These are phyloP conservation scores for Allantophomopsis lycopodina DNA, from an alignment of 2,329 filamentous ascomycete genomes.

Conservation along the genomic window DNA sequence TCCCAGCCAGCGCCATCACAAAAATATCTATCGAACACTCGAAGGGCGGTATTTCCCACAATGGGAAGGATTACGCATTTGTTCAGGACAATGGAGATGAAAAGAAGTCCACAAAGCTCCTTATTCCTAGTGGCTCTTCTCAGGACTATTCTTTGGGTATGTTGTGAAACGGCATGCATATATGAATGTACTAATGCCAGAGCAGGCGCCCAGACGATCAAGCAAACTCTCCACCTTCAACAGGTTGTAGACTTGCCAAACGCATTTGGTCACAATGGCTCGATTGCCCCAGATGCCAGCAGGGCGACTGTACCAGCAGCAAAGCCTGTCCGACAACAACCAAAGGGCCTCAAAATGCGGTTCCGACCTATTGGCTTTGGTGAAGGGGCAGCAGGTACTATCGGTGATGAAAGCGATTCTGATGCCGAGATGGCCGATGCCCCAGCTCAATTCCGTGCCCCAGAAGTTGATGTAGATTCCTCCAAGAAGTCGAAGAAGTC, in stretches of 20 bases:
- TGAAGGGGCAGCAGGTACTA: constrained; percentile 23
- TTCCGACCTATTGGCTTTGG: constrained; percentile 53
- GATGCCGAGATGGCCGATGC: constrained; percentile 11
- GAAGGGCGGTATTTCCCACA: constrained; percentile 41
- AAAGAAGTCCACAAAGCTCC: constrained; percentile 38
- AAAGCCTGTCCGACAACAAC: constrained; percentile 41
- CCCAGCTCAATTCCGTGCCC: constrained; percentile 2
- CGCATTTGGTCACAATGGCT: constrained; percentile 10
- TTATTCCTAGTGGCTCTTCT: constrained; percentile 42
- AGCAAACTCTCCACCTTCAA: constrained; percentile 51
- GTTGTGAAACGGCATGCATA: too few species aligned
- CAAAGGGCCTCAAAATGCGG: constrained; percentile 51
- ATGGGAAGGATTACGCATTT: constrained; percentile 49
- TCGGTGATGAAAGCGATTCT: constrained; percentile 16
- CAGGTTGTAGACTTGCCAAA: constrained; percentile 38
- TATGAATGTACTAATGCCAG: too few species aligned
- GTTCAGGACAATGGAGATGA: constrained; percentile 36
- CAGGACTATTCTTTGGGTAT: constrained; percentile 15
- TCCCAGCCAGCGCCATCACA: constrained; percentile 55
- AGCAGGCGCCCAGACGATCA: too few species aligned
- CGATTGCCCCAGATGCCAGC: constrained; percentile 24
- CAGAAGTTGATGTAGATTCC: background rate
- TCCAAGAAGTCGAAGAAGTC: background rate
- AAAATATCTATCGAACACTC: constrained; percentile 48
- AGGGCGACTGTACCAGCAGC: constrained; percentile 30